Percentiles rank a stretch among this genome's conserved stretches.
Evolutionary conservation across 495 filamentous ascomycete genomes (phyloP).

Genomic region (Aspergillus conjunctus): DNA sequence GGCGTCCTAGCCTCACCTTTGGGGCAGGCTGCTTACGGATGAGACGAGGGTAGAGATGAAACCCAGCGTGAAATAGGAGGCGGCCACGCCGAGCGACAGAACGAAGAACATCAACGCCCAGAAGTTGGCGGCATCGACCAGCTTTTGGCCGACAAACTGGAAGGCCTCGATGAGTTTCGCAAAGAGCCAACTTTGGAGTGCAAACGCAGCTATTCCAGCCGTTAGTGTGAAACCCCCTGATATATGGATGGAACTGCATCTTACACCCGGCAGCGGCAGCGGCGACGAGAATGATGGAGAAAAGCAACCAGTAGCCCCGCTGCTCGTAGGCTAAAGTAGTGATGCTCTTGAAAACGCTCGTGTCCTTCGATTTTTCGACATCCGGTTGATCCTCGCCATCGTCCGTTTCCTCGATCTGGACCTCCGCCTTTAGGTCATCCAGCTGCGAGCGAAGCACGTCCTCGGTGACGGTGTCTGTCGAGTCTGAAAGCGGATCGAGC

Average conservation of each 20-base stretch:
- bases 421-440: background rate
- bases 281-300: constrained; percentile 45
- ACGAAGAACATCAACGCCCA: constrained; percentile 70
- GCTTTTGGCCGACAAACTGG: constrained; percentile 36
- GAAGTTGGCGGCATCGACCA: constrained; percentile 49
- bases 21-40: background rate
- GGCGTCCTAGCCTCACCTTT: background rate
- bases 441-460: background rate
- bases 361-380: constrained; percentile 24
- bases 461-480: background rate
- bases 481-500: constrained; percentile 13
- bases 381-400: constrained; percentile 37
- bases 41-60: constrained; percentile 36
- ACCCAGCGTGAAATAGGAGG: constrained; percentile 57
- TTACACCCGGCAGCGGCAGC: constrained; percentile 55
- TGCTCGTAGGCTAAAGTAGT: constrained; percentile 51
- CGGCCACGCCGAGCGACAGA: constrained; percentile 51
- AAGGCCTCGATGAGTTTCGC: constrained; percentile 37
- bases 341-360: constrained; percentile 48
- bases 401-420: constrained; percentile 37
- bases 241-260: constrained; percentile 12
- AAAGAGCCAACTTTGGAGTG: constrained; percentile 42
- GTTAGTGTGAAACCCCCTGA: background rate
- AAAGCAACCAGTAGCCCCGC: constrained; percentile 49
- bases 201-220: constrained; percentile 46